Evolutionary conservation across 352 stramenopile species (phyloP), one percentile per base, ranked within the genome.

Genomic region (Phytophthora podocarpi): DNA sequence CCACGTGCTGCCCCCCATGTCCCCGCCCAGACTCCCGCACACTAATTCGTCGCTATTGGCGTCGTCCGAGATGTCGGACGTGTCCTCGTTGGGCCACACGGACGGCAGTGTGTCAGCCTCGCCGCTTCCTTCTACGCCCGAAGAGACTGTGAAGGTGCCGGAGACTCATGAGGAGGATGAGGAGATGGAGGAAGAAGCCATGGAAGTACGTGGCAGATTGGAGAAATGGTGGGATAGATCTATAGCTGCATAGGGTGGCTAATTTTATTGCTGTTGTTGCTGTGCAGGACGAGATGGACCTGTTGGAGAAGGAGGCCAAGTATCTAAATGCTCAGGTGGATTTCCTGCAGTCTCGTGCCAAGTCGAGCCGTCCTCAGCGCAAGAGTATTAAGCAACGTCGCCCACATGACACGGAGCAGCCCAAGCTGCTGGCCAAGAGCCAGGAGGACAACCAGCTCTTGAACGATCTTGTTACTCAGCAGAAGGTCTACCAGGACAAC

Each of bases 401-500:
- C 16, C 28, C 72, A 30, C n/a, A 66, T 42, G 61, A 64, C 34
- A 50, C 66, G 3, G 60, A 84, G 21, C 64, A 73, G 24, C 74
- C 78, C 20, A 67, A 84, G 39, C 37, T 74, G 27, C 42, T 86
- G 15, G 64, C 50, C 0, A 79, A 84, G 42, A 80, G 70, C 30
- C 69, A 74, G 40, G 60, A 81, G 21, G 70, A 89, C 36, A 85
- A 83, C 7, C 64, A 74, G 20, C 48, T 86, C 5, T 47, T 91
- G 36, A 82, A 70, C 10, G 71, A 91, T 3, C 59, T 90, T 4
- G 74, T 91, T 35, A 70, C 62, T 20, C 78, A 91, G 60, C 80
- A 91, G 59, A 75, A 87, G 36, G 72, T 84, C 15, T 91, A 91
- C 37, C 64, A 85, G 40, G 80, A 91, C 47, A 91, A 91, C 58